Base-by-base conservation (phyloP, 306 rosid genomes). In the Macrotyloma uniflorum region DNA sequence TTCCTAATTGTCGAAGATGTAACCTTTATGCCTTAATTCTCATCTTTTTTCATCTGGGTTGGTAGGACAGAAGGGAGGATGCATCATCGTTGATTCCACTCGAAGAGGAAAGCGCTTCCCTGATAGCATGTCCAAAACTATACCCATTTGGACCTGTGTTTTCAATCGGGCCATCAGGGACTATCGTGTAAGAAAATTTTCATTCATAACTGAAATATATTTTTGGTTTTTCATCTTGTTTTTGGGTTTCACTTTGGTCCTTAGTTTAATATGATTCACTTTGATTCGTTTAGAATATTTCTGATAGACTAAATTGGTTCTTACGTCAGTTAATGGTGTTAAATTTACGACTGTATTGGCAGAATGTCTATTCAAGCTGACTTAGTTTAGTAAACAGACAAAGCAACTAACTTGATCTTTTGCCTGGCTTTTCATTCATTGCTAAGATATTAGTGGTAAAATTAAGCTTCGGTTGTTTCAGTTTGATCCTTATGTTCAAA, bases 121-220 rank as follows among this genome's bases (percentile, higher is more conserved):
- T 14, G 97, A 94, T 42, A 94, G 98, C 86, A 89, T 94, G 98
- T 94, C 98, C 5, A 94, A 92, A 85, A 92, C 98, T 2, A 89
- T 94, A 66, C 98, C 98, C 67, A 89, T 94, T 65, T 94, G 97
- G 98, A 79, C 97, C 4, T 94, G 97, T 70, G 92, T 94, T 79
- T 75, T 92, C 80, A 94, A 94, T 79, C 92, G 98, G 4, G 87
- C 91, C 7, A 85, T 94, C 82, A n/a, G 4, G 70, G 83, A 84
- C 65, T 43, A 53, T 78, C 78, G 62, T 28, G 83, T 30, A 7
- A 64, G 38, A 12, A 3, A 4, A 14, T 53, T 24, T 42, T 66
- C 14, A 0, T 18, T 10, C 22, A 11, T 59, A 32, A 0, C 30
- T 26, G n/a, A 58, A 12, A 58, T 58, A 42, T 20, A n/a, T 8